Evolutionary conservation across 208 protist genomes (phyloP), one percentile per base, ranked within the genome.

Genomic region (Sergeia podlipaevii): DNA sequence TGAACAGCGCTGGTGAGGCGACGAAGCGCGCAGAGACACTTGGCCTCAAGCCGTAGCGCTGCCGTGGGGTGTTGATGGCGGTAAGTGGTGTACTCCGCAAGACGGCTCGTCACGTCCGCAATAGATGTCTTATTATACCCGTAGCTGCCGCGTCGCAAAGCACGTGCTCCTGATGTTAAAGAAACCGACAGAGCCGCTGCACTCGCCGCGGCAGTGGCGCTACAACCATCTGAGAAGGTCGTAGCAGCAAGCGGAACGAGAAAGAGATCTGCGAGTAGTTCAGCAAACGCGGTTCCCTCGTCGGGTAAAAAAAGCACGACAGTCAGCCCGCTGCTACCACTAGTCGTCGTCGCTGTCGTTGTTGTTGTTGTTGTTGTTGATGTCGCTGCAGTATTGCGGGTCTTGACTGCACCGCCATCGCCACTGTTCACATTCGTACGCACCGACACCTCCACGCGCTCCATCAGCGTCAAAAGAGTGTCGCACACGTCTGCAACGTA

Each of bases 1-100:
- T 62, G 67, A 0, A 78, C 56, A 7, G 56, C 17, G 8, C 23
- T 20, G 21, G 71, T 53, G 3, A 91, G 52, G 1, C 67, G 64
- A n/a, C 72, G 69, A 20, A 87, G 38, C 8, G 70, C 68, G 6
- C 69, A 38, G 13, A 91, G 52, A n/a, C 57, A 53, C 52, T 74
- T 70, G 18, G 78, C 71, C 61, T 87, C 78, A 2, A 91, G 52
- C 8, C 62, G 48, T 23, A 87, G 34, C 8, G 76, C 70, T 26
- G 50, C 62, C 11, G 77, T 86, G 3, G 72, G 69, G 18, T 50
- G 33, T 24, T 56, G 48, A 27, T 90, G 77, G n/a, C 74, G 76
- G 32, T 48, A 43, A 8, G 26, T 54, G 30, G 53, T 60, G 48
- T 24, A 79, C 37, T 4, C 82, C 21, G 34, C 64, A 47, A 77